Conservation (phyloP, 73 alveolate species). For the Paramecium biaurelia region DNA sequence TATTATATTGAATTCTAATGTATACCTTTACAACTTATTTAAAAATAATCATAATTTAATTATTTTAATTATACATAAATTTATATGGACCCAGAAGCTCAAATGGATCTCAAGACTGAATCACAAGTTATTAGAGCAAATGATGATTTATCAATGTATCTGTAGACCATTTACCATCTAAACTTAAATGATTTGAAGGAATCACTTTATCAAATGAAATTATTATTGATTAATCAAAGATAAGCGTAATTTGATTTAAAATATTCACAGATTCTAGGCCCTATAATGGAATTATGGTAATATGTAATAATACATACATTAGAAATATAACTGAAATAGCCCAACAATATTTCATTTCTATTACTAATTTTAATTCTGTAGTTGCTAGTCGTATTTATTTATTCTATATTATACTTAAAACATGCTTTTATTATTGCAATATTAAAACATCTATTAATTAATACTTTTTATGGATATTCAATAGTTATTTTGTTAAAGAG, state of each 20-base stretch:
- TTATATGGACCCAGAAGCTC: background rate
- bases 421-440: background rate
- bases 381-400: background rate
- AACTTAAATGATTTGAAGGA: background rate
- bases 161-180: background rate
- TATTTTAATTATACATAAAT: background rate
- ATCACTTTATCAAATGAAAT: background rate
- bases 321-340: slow-evolving; percentile 1
- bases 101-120: background rate
- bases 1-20: background rate
- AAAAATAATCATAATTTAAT: background rate
- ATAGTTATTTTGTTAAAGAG: background rate
- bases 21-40: background rate
- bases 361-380: background rate
- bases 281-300: slow-evolving; percentile 17
- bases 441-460: background rate
- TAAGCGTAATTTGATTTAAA: slow-evolving; percentile 18
- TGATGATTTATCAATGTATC: background rate
- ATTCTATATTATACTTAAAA: background rate
- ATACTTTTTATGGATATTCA: background rate
- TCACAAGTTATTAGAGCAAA: background rate
- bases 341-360: background rate
- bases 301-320: slow-evolving; percentile 6
- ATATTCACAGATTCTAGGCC: slow-evolving; percentile 22
- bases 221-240: background rate